Evolutionary conservation across 108 stramenopile species (phyloP).

Genomic region (Cylindrotheca fusiformis): DNA sequence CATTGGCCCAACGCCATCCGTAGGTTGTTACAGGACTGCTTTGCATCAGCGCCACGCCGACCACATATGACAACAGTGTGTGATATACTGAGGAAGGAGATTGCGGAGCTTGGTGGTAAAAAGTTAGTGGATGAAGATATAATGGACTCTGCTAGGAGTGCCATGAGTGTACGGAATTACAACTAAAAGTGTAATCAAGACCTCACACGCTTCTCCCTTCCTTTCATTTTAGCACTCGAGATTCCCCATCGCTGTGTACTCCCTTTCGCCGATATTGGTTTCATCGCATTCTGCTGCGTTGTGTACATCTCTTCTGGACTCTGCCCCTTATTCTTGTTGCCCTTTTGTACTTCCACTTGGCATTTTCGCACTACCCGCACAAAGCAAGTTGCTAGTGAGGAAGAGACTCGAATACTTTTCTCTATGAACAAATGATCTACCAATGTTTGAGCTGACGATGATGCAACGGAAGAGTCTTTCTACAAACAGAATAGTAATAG

Average conservation of each 20-base stretch:
- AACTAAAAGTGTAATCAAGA: neutral
- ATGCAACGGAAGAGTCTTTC: too few species aligned
- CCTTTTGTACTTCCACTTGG: neutral
- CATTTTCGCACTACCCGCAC: too few species aligned
- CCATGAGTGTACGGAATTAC: constrained; percentile 15
- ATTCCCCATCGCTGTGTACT: neutral
- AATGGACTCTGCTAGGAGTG: constrained; percentile 25
- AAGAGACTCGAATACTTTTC: too few species aligned
- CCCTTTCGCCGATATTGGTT: neutral
- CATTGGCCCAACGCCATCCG: constrained; percentile 51
- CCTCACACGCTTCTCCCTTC: neutral
- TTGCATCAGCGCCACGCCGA: constrained; percentile 40
- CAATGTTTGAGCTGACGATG: too few species aligned
- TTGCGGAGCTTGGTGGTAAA: constrained; percentile 39
- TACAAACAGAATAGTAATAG: too few species aligned
- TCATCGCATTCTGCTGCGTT: neutral
- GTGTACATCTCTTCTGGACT: neutral
- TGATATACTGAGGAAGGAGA: constrained; percentile 41
- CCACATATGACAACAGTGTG: constrained; percentile 42
- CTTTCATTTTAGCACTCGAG: neutral
- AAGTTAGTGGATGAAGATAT: constrained; percentile 21
- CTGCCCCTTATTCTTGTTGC: neutral
- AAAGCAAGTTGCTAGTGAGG: too few species aligned
- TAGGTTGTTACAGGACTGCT: constrained; percentile 31
- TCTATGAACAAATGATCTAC: too few species aligned